Evolutionary conservation across 306 rosid species (phyloP), one percentile per base, ranked within the genome.

Genomic region (Lagenaria siceraria): DNA sequence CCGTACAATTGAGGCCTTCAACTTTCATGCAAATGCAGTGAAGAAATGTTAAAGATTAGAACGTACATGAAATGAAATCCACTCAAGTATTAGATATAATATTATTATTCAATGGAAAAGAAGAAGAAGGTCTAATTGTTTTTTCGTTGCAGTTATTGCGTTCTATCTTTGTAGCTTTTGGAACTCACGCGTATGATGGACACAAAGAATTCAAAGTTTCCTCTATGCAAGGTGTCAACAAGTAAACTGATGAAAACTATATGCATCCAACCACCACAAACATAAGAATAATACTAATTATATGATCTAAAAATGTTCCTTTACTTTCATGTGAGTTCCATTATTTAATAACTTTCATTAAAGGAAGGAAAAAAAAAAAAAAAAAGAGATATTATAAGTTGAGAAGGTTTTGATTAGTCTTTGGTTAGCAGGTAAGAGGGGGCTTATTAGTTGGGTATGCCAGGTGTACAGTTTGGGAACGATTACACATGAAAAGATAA

Each of bases 111-210:
- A 53, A 53, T 53, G 58, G 21, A 51, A 51, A 51, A 17, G 6
- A 51, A n/a, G 21, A 6, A 17, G 55, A 21, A 17, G n/a, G 21
- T 2, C 4, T 53, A 53, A 53, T 53, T 53, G 24, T 53, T 53
- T 19, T 53, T 53, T 51, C 0, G 9, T 51, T 53, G 24, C 12
- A 25, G 61, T 22, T 89, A 89, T 87, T 89, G 98, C 92, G 91
- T 22, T 89, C 88, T 88, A 82, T 91, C 96, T 87, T 36, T 46
- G 48, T 10, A 63, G 78, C 85, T 87, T 90, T 88, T 85, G 90
- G 82, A 87, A 78, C 13, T 80, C 78, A 72, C 87, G 84, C 86
- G 90, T 87, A 87, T 63, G 43, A 33, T 80, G 31, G 31, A 29
- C 31, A 69, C 69, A 12, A 48, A 43, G 59, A 74, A 85, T 73